Evolutionary conservation across 2,329 filamentous ascomycete species (phyloP).

Genomic region (Diaporthe velutina): DNA sequence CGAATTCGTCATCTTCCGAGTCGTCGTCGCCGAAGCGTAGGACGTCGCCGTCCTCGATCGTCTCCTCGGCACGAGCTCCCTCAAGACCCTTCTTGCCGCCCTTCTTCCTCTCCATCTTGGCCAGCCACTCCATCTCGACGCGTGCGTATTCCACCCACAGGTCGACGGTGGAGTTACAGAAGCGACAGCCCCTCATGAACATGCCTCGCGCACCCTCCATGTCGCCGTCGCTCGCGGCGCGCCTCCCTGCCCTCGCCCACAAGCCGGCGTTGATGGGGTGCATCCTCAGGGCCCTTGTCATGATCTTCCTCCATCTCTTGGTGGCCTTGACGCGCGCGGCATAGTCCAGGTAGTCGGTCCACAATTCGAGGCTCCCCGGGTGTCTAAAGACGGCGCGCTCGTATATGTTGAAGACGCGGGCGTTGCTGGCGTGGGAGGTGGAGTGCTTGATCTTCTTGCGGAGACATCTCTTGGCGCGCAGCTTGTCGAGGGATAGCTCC

Average conservation of each 20-base stretch:
- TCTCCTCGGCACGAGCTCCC: slow-evolving; percentile 46
- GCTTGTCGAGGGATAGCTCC: slow-evolving; percentile 77
- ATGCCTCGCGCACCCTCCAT: slow-evolving; percentile 86
- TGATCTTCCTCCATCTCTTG: slow-evolving; percentile 74
- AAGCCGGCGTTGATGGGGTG: slow-evolving; percentile 86
- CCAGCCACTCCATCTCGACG: slow-evolving; percentile 92
- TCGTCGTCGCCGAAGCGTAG: slow-evolving; percentile 63
- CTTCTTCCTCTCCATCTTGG: slow-evolving; percentile 81
- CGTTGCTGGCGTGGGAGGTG: slow-evolving; percentile 79
- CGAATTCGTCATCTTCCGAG: slow-evolving; percentile 58
- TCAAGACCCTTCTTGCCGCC: slow-evolving; percentile 58
- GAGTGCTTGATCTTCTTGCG: slow-evolving; percentile 81
- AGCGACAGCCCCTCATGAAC: slow-evolving; percentile 91
- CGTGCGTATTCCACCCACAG: slow-evolving; percentile 93
- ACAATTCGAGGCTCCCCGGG: slow-evolving; percentile 83
- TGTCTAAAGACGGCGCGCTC: slow-evolving; percentile 89
- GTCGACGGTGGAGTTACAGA: slow-evolving; percentile 80
- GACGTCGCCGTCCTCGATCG: slow-evolving; percentile 58
- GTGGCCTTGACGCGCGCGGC: slow-evolving; percentile 76
- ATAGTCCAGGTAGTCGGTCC: slow-evolving; percentile 92
- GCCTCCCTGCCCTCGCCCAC: slow-evolving; percentile 88
- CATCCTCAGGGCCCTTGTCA: slow-evolving; percentile 81
- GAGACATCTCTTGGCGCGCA: slow-evolving; percentile 86
- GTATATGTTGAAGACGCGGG: slow-evolving; percentile 88
- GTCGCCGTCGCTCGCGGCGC: slow-evolving; percentile 84